Evolutionary conservation across 208 protist species (phyloP), one percentile per base, ranked within the genome.

Genomic region (Angomonas deanei): DNA sequence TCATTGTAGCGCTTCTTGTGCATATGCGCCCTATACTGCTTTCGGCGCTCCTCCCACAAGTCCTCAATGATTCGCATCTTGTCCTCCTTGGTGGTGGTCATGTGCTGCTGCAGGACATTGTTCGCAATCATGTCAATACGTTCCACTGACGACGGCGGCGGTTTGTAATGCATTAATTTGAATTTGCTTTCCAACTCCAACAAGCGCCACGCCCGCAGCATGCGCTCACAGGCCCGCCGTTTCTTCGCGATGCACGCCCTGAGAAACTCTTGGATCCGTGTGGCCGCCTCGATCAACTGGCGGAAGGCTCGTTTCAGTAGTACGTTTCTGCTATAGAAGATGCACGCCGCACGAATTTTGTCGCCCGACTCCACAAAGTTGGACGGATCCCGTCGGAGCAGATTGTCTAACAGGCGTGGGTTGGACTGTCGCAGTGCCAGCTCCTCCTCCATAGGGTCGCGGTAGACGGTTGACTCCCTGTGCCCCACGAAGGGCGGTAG

Each of bases 101-200:
- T 86, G 63, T 92, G 78, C 33, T 91, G 73, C 77, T 89, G 86
- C 38, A 94, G 61, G 21, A 94, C 71, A 21, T n/a, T 83, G 46
- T 72, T 79, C 5, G 85, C 85, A 34, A 94, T 73, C 24, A 85
- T 74, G 32, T 80, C 76, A 19, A 92, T 72, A 15, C 74, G 74
- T 61, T 84, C 78, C 26, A 76, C 39, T 23, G 80, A 66, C 8
- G 82, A 76, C 33, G 72, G 74, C 42, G 67, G 42, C 23, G 76
- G 46, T 1, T 73, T 71, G 68, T 86, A 72, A 57, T 83, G 78
- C 64, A 88, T 76, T 31, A 94, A 66, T 39, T 74, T 74, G 46
- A 79, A 59, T 21, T 79, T 77, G 28, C 76, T 80, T 46, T 86
- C 78, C 21, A 88, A 49, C 66, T 94, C 85, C 3, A 92, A 72